Evolutionary conservation across 306 rosid species (phyloP), one percentile per base, ranked within the genome.

Genomic region (Phaseolus lunatus): DNA sequence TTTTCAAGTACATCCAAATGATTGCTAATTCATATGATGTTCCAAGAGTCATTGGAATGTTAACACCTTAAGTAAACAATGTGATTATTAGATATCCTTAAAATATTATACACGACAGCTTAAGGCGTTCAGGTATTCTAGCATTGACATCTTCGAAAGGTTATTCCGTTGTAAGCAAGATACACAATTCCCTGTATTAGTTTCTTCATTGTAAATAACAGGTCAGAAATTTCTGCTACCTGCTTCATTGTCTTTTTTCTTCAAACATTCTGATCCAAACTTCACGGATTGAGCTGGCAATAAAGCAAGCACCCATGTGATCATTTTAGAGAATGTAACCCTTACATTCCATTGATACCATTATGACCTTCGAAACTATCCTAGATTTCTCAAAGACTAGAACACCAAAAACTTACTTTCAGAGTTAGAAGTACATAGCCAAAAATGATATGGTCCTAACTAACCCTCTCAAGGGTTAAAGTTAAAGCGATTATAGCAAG

Each of bases 101-200:
- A 50, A 72, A 19, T 54, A 20, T 33, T 3, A 37, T 19, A 53
- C 39, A 52, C 22, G 78, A 72, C 35, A 65, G 69, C 69, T 53
- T 15, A 56, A 73, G 52, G n/a, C 22, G 23, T 29, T 27, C 37
- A 44, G 44, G 26, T 13, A 15, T 63, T 33, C 5, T 43, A 52
- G 44, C 53, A 66, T 66, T 50, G 73, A 23, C 73, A 37, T 67
- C 31, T 66, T 35, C 73, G 74, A 65, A 75, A 66, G 47, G 66
- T 66, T 66, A 66, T 22, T 23, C n/a, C 54, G 23, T 7, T 16
- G 56, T 73, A 23, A n/a, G n/a, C n/a, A n/a, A 6, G 18, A 22
- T 6, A 50, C 50, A 65, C 64, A 76, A 33, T 20, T 22, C n/a
- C 73, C 48, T 35, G 13, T 6, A 18, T 59, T 44, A 5, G 59